phyloP scores from a whole-genome alignment of 2,329 filamentous ascomycete species.

The Phoma herbarum region DNA sequence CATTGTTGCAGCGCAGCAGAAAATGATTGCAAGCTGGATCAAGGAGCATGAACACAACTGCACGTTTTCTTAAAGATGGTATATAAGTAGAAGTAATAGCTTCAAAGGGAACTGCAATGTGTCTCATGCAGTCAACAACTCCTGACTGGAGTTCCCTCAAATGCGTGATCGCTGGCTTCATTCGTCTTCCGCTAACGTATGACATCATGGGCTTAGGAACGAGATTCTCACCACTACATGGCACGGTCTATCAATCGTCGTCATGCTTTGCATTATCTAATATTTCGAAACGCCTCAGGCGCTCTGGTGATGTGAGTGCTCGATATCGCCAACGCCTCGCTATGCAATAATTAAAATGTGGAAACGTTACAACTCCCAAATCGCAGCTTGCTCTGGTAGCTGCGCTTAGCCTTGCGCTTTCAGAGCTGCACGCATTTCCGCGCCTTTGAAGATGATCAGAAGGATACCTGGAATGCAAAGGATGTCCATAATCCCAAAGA shows the following conservation, averaged over 20 bases:
- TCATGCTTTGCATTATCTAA: background rate
- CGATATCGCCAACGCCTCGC: slow-evolving; percentile 11
- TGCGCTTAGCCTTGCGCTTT: slow-evolving; percentile 24
- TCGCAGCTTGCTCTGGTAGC: background rate
- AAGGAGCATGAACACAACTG: slow-evolving; percentile 23
- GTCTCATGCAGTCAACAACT: background rate
- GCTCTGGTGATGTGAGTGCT: background rate
- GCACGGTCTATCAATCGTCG: background rate
- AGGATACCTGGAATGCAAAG: slow-evolving; percentile 37
- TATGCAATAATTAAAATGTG: slow-evolving; percentile 8
- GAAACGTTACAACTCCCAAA: background rate
- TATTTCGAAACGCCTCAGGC: background rate
- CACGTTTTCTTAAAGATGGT: slow-evolving; percentile 2
- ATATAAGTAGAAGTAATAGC: background rate
- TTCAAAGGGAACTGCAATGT: no score
- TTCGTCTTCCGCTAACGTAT: background rate
- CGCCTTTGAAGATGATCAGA: slow-evolving; percentile 33
- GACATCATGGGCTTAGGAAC: background rate
- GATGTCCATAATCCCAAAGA: slow-evolving; percentile 48
- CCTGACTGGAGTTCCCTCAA: background rate
- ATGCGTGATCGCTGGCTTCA: background rate
- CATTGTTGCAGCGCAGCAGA: slow-evolving; percentile 47
- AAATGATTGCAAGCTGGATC: slow-evolving; percentile 43
- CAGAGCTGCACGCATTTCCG: slow-evolving; percentile 34
- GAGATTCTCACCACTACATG: background rate